Evolutionary conservation across 78 protist species (phyloP).

Genomic region (Chrysochromulina parva): DNA sequence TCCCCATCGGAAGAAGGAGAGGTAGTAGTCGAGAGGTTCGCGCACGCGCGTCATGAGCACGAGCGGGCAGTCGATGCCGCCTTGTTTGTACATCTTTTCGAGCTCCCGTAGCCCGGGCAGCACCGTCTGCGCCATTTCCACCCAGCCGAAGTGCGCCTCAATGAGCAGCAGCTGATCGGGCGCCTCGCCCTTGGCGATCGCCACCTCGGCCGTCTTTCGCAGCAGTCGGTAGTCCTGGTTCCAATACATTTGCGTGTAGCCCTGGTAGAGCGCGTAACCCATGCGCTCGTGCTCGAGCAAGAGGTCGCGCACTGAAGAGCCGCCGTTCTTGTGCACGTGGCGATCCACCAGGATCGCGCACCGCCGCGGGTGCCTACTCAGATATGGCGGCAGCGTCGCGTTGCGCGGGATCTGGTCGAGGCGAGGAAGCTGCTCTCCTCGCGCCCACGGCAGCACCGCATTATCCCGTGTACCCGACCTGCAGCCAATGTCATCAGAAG

Average conservation of each 20-base stretch:
- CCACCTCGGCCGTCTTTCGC: not conserved
- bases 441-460: too few species aligned
- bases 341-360: constrained; percentile 13
- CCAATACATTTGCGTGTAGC: not conserved
- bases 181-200: not conserved
- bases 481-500: too few species aligned
- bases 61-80: not conserved
- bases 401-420: too few species aligned
- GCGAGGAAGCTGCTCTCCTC: too few species aligned
- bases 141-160: not conserved
- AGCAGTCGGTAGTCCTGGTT: not conserved
- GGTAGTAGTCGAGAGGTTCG: not conserved
- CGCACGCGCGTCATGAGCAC: not conserved
- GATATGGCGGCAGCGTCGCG: too few species aligned
- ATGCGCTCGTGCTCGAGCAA: not conserved
- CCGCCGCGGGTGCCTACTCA: not conserved
- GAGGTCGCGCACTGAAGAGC: constrained; percentile 11
- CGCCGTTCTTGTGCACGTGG: constrained; percentile 27
- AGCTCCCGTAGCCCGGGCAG: not conserved
- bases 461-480: too few species aligned
- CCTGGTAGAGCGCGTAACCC: not conserved
- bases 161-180: too few species aligned
- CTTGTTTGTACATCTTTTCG: not conserved
- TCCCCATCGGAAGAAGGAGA: not conserved
- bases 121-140: not conserved